Base-by-base conservation (phyloP, 371 early-diverging fungal genomes). In the Mucor velutinosus region DNA sequence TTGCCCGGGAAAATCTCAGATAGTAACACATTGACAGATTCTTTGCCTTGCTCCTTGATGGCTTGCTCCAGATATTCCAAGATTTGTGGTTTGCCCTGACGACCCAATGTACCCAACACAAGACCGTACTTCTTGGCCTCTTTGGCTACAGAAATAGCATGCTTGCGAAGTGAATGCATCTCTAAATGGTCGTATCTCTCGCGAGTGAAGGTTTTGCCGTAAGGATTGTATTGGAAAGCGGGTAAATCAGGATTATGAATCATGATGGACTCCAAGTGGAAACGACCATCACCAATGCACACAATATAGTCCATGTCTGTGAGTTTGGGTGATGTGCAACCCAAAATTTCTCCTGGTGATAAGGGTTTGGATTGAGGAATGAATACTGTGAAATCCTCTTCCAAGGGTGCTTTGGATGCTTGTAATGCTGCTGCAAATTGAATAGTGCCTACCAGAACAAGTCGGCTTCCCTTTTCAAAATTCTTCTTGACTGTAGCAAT, bases 201-300 rank as follows among this genome's bases (percentile, higher is more conserved):
- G 23, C 93, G 78, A 7, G 97, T 96, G 64, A 99, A 92, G 66
- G 87, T 90, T 69, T 95, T 95, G 37, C 87, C 86, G 70, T 98
- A 99, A 4, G 99, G 99, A 75, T 99, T 99, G 81, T 99, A 99
- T 64, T 95, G 92, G 81, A 92, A 99, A 21, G 97, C 97, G 27
- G 91, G 90, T 49, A 96, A 75, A 1, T 80, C 75, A 10, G 99
- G 99, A 77, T 99, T 99, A 58, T 95, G 92, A 57, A 99, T 99
- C 99, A 99, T 99, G 69, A 98, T 96, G 30, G 98, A 94, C 76
- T 99, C 99, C 37, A 99, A 85, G 86, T 99, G 99, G 78, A 99
- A 99, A 43, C 99, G 88, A 10, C 99, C 99, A 74, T 99, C 99
- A 43, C 99, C 99, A 60, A 99, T 83, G 78, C 81, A 91, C 78